Conservation (phyloP, 2,329 filamentous ascomycete genomes). For the Paraphaeosphaeria minitans region DNA sequence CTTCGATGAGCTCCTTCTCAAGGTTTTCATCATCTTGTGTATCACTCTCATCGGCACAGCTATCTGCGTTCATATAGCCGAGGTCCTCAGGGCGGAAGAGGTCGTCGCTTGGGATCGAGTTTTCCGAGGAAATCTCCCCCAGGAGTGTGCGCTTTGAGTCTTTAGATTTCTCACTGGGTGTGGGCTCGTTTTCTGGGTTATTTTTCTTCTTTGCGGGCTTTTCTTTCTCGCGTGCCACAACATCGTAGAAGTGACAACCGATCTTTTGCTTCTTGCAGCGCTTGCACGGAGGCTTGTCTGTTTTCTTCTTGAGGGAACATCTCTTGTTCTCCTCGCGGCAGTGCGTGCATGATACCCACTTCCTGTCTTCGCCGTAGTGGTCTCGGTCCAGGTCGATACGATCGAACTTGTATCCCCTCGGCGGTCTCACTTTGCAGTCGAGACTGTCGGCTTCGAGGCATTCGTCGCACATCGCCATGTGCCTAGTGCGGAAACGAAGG, state of each 20-base stretch:
- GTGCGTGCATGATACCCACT: conserved; percentile 29
- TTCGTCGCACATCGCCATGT: conserved; percentile 9
- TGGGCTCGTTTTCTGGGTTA: background rate
- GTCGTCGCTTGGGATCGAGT: conserved; percentile 1
- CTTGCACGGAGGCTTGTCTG: conserved; percentile 40
- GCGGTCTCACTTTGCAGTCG: background rate
- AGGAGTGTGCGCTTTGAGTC: background rate
- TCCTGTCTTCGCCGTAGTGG: conserved; percentile 24
- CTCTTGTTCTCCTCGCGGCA: conserved; percentile 35
- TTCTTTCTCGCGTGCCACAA: conserved; percentile 3
- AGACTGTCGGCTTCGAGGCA: conserved; percentile 7
- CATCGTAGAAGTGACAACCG: conserved; percentile 35
- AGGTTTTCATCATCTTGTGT: conserved; percentile 21
- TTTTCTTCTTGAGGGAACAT: conserved; percentile 40
- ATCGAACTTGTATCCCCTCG: background rate
- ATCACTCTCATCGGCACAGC: background rate
- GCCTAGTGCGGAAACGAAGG: background rate
- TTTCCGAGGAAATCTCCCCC: conserved; percentile 7
- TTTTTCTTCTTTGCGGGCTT: conserved; percentile 16
- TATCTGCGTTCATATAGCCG: background rate
- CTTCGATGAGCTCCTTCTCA: conserved; percentile 34
- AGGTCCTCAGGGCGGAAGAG: conserved; percentile 10
- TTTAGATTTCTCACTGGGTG: background rate
- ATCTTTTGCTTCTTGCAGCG: conserved; percentile 32
- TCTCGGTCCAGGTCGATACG: conserved; percentile 29